Conservation (phyloP, 208 protist species). For the Trypanosoma scelopori region DNA sequence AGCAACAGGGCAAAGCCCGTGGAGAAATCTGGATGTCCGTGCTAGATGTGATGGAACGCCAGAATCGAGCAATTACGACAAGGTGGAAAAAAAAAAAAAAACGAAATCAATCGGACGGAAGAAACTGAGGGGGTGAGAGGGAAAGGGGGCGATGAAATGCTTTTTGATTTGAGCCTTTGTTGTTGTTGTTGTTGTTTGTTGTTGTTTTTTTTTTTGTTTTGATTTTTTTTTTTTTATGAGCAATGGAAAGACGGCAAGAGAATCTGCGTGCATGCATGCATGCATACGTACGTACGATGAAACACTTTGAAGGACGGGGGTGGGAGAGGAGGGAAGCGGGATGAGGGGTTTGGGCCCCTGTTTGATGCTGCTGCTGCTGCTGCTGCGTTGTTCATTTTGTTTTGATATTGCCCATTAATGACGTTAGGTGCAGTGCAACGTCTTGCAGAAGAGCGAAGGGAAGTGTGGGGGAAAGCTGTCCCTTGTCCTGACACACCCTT, state of each 20-base stretch:
- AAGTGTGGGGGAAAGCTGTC: too few relatives aligned
- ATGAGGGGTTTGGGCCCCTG: too few relatives aligned
- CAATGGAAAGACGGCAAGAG: too few relatives aligned
- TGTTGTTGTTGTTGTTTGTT: slow-evolving; percentile 11
- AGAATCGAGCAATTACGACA: too few relatives aligned
- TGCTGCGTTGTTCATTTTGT: slow-evolving; percentile 13
- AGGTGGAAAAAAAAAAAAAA: neutral
- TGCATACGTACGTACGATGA: too few relatives aligned
- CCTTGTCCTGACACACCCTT: too few relatives aligned
- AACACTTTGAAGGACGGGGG: too few relatives aligned
- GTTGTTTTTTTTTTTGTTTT: slow-evolving; percentile 13
- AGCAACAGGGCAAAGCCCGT: slow-evolving; percentile 6
- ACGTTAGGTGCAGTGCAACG: too few relatives aligned
- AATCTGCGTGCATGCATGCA: too few relatives aligned
- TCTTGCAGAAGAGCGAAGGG: too few relatives aligned
- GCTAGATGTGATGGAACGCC: neutral
- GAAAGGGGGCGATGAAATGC: too few relatives aligned
- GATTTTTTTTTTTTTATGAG: neutral
- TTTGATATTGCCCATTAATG: neutral
- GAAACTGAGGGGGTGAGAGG: neutral
- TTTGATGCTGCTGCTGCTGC: neutral
- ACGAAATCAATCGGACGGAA: neutral
- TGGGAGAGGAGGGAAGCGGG: too few relatives aligned
- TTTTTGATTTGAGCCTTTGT: slow-evolving; percentile 11
- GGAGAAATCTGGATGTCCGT: slow-evolving; percentile 17